Base-by-base conservation (phyloP, 176 grass and related monocot genomes). In the Carex kokanica region DNA sequence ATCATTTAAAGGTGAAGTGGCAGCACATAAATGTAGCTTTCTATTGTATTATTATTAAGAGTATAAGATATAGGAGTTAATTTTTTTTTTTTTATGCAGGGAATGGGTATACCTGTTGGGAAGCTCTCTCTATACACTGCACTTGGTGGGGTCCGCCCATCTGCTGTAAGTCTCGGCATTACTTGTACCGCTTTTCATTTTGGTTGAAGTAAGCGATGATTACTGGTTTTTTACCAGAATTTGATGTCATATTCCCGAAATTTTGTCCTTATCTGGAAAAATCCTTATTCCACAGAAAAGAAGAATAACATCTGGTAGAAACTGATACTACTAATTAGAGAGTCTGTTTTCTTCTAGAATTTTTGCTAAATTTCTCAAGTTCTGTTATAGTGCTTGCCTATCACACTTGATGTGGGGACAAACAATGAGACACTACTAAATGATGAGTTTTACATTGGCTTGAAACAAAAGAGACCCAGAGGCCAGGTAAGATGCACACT, bases 51-150 rank as follows among this genome's bases (percentile, higher is more conserved):
- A 49, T 49, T 49, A 10, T 49, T 49, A 2, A 11, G 9, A 49
- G 9, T 49, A 11, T 49, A 49, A 49, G 45, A 49, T 11, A 8
- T 77, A 17, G 12, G 21, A 77, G 24, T 81, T 64, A 67, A 86
- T 64, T 74, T 31, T 60, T 36, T 36, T n/a, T 32, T 34, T 64
- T 91, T 41, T 84, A 29, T 82, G 9, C 85, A 98, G 96, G 96
- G 96, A 78, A 98, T 98, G 96, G 93, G 96, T 45, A 98, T 98
- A 72, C 96, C 96, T 90, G 96, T 98, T 32, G 96, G 96, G 61
- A 98, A 98, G 60, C 92, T 98, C 87, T 83, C 96, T 54, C 88
- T 98, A 66, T 98, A 95, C 86, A 98, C 93, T 89, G 96, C 96
- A 43, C 86, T 98, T 57, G 96, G 96, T 82, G 96, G 96, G 83